Evolutionary conservation across 805 yeast species (phyloP).

Genomic region (Candida insectalens): DNA sequence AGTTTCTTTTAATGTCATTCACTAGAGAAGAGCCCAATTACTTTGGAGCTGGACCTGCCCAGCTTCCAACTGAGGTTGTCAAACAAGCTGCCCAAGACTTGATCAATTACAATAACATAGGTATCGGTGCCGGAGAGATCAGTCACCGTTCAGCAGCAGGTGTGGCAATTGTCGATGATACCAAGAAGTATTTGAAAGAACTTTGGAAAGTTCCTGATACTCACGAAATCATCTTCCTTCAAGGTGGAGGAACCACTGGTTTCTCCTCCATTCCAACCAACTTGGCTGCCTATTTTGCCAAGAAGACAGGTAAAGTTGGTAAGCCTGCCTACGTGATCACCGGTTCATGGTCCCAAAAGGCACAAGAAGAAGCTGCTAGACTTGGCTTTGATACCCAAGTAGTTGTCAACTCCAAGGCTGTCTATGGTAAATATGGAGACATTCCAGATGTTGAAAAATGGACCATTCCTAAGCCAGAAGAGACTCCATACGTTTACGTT

Average conservation of each 20-base stretch:
- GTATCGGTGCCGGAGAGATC: constrained; percentile 90
- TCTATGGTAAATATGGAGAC: constrained; percentile 47
- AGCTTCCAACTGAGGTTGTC: constrained; percentile 73
- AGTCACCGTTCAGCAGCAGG: constrained; percentile 92
- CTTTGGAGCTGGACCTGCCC: constrained; percentile 99
- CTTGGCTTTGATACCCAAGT: constrained; percentile 69
- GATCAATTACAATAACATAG: constrained; percentile 56
- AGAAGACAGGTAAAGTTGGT: constrained; percentile 65
- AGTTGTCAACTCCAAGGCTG: constrained; percentile 54
- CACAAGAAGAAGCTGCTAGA: constrained; percentile 79
- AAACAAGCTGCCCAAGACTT: constrained; percentile 84
- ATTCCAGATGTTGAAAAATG: constrained; percentile 63
- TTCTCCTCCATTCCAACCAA: constrained; percentile 84
- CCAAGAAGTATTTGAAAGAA: constrained; percentile 58
- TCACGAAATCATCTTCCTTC: constrained; percentile 89
- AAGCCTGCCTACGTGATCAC: constrained; percentile 81
- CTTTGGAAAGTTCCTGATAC: constrained; percentile 77
- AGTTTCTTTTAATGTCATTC: constrained; percentile 24
- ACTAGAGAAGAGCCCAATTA: constrained; percentile 68
- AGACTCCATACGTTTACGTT: constrained; percentile 76
- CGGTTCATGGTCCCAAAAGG: constrained; percentile 90
- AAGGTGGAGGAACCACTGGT: constrained; percentile 98
- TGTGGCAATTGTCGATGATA: constrained; percentile 59
- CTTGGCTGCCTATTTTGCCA: constrained; percentile 57
- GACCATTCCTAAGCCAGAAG: constrained; percentile 46